Evolutionary conservation across 2,329 filamentous ascomycete species (phyloP), one percentile per base, ranked within the genome.

Genomic region (Penicillium sumatraense): DNA sequence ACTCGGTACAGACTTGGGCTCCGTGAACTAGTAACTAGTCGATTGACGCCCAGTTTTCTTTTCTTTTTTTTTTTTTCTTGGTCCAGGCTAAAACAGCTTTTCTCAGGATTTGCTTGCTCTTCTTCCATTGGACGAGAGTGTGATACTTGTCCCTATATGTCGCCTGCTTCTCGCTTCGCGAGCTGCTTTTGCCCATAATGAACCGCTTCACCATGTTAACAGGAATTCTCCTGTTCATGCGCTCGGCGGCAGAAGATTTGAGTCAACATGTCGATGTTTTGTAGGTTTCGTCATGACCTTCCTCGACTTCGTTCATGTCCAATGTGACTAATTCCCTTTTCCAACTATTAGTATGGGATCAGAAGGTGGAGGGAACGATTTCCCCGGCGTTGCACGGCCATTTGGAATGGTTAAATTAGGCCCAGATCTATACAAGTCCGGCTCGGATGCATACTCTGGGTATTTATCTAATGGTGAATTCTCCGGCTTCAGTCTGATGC

Each of bases 401-500:
- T 79, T 78, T 45, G 74, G 74, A 3, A 72, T 78, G 52, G 75
- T 75, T 38, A 79, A 79, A 48, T 61, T 78, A 13, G 77, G 76
- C 10, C 76, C 77, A 27, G 77, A 79, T 59, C 72, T 76, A 2
- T 58, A 61, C 8, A 66, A 64, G 6, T 62, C 62, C 3, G 65
- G 68, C 20, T 68, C 67, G n/a, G 75, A 77, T 33, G 64, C 72
- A 55, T 78, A 78, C 63, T 74, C 75, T 10, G 77, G 76, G 0
- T 78, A 78, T 59, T 53, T 71, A 13, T 52, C 67, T 35, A 59
- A 70, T 24, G 83, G 84, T 3, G 78, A 80, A 27, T 82, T 87
- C 59, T 83, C 80, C 2, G 85, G 83, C 16, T 86, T 87, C 69
- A 84, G 81, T 54, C 78, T 88, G 80, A 83, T 88, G 64, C 86